Base-by-base conservation (phyloP, 495 filamentous ascomycete genomes). In the Zalerion maritima region DNA sequence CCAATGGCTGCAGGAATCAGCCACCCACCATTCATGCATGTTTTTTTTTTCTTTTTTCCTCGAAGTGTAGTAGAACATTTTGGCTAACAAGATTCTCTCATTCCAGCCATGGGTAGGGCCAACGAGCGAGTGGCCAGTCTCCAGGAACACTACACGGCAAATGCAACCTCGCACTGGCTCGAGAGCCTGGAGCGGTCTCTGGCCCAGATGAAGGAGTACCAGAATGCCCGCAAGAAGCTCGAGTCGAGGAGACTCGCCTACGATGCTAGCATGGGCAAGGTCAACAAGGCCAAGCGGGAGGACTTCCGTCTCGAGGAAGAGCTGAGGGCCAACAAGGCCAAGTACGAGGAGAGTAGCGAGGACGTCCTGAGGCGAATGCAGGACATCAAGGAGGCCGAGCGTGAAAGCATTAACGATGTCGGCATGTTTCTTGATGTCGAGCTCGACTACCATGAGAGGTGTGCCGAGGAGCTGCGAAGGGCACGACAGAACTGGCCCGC, bases 151-250 rank as follows among this genome's bases (percentile, higher is more conserved):
- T 94, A 89, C 37, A 73, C 82, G 35, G 60, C 67, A 15, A 72
- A 87, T 44, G 82, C 85, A 35, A 94, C 77, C 18, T 67, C 73
- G 27, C 80, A 71, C 50, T 94, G 89, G 89, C 68, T 94, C 34
- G 87, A 96, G 53, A 82, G 81, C 7, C 54, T 93, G 27, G 89
- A 96, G 47, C 63, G 87, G 37, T 89, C 81, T 7, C 54, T 94
- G 33, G 78, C 81, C 17, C 86, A 92, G 67, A 83, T 96, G 82
- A 96, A 93, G 49, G 91, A 97, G 44, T 94, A 94, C 37, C 85
- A 94, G 82, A 58, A 67, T 36, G 73, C 89, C 26, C 77, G 86
- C 38, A 94, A 87, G 69, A 97, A 94, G 72, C 75, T 97, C 24
- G 89, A 97, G 47, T 78, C 60, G 37, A 78, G 89, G 17, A 75